These are phyloP conservation scores for Sugiyamaella grinbergsii DNA, from an alignment of 1,139 yeast species.

Conservation along the genomic window DNA sequence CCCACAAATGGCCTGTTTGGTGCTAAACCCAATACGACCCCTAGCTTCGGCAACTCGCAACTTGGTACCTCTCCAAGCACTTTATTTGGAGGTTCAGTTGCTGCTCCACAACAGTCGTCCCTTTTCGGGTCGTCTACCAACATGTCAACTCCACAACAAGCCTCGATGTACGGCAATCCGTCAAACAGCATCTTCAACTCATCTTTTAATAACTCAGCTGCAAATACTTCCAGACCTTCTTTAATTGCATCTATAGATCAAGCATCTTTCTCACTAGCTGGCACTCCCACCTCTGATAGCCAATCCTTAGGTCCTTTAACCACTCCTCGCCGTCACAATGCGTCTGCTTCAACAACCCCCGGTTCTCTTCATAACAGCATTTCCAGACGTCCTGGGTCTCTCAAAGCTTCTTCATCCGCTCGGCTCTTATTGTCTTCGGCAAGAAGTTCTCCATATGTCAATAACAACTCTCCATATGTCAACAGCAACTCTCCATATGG, in stretches of 20 bases:
- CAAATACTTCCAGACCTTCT: conserved; percentile 10
- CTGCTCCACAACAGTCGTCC: conserved; percentile 19
- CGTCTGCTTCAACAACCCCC: conserved; percentile 14
- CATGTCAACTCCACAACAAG: conserved; percentile 17
- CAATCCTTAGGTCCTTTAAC: conserved; percentile 30
- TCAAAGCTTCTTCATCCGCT: conserved; percentile 18
- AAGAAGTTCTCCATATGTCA: conserved; percentile 16
- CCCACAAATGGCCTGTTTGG: conserved; percentile 31
- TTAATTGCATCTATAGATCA: conserved; percentile 51
- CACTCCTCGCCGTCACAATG: conserved; percentile 22
- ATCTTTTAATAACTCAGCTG: conserved; percentile 12
- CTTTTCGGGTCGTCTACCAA: conserved; percentile 16
- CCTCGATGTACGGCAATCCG: too few species aligned
- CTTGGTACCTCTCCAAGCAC: conserved; percentile 36
- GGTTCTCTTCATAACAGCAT: conserved; percentile 13
- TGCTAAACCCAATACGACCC: conserved; percentile 21
- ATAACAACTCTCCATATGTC: conserved; percentile 5
- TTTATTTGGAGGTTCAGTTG: conserved; percentile 27
- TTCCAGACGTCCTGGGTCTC: conserved; percentile 12
- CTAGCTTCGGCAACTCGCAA: too few species aligned
- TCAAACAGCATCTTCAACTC: conserved; percentile 23
- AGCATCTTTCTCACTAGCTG: conserved; percentile 63
- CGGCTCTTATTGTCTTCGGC: conserved; percentile 14
- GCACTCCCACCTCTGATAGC: conserved; percentile 7
- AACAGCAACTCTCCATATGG: conserved; percentile 7